Percentiles rank a stretch among this genome's conserved stretches.
Evolutionary conservation across 2,329 filamentous ascomycete species (phyloP).

Genomic region (Onygena corvina): DNA sequence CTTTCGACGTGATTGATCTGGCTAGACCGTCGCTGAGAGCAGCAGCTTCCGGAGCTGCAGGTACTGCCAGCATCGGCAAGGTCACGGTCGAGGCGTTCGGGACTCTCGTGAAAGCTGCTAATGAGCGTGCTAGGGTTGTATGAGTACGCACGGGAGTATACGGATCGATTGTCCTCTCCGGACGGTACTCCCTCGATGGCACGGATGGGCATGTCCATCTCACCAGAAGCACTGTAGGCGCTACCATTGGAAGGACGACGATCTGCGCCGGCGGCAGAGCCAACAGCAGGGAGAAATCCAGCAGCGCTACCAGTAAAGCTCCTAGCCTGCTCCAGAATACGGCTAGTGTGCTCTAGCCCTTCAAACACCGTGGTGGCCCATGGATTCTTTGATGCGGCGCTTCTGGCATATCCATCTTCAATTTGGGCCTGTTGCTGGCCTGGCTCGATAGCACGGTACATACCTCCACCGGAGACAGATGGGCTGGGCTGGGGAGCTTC

Average conservation of each 20-base stretch:
- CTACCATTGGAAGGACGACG: constrained; percentile 30
- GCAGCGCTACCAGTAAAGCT: constrained; percentile 10
- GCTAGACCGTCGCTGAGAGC: constrained; percentile 19
- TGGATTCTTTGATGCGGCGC: constrained; percentile 30
- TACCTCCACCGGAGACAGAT: constrained; percentile 14
- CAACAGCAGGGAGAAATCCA: not conserved
- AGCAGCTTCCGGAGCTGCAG: constrained; percentile 24
- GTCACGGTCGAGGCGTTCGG: constrained; percentile 19
- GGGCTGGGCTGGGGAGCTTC: constrained; percentile 16
- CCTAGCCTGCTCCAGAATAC: constrained; percentile 12
- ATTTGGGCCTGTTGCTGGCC: constrained; percentile 12
- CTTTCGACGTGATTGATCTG: constrained; percentile 13
- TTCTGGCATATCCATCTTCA: constrained; percentile 21
- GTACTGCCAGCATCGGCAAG: constrained; percentile 12
- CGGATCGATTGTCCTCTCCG: constrained; percentile 13
- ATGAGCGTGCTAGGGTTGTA: constrained; percentile 31
- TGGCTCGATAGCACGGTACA: constrained; percentile 13
- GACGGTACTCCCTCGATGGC: constrained; percentile 31
- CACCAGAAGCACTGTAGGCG: constrained; percentile 24
- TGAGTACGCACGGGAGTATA: constrained; percentile 14
- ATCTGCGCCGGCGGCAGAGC: constrained; percentile 1
- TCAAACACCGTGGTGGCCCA: constrained; percentile 33
- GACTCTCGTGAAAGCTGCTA: constrained; percentile 28
- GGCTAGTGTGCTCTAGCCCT: constrained; percentile 23
- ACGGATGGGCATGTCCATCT: constrained; percentile 25